Base-by-base conservation (phyloP, 495 filamentous ascomycete species). In the Daldinia concentrica region DNA sequence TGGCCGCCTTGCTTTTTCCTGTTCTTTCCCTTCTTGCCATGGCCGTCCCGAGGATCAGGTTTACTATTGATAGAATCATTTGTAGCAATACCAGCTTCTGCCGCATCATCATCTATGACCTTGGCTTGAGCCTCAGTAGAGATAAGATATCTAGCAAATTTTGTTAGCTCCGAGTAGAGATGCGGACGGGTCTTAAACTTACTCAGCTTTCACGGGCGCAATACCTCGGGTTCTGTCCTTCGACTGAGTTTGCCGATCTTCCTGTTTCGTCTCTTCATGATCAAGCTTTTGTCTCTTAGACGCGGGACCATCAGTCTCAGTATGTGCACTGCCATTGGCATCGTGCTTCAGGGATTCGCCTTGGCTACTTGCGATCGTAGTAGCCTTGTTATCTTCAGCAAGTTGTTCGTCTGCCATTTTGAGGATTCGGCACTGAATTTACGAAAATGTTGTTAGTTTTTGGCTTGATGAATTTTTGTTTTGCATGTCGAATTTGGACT, bases 201-300 rank as follows among this genome's bases (percentile, higher is more conserved):
- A 97, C 92, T 98, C 94, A 64, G 87, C 74, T 79, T 97, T 97
- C 74, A 99, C 90, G 1, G 89, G 87, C 34, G 93, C 93, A 65
- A 95, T 85, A 32, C 94, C 95, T 75, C 87, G 83, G 62, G 69
- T 85, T 78, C 82, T 87, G 72, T 76, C 79, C 67, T 68, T 72
- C 39, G 69, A 74, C 74, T 76, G 72, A 58, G 39, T 8, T 32
- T 67, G 78, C 54, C 66, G 61, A 58, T 55, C 66, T 55, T 79
- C 78, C 71, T 81, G 39, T 5, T 56, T 82, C 78, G 45, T 51
- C 41, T 66, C 57, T 37, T 64, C 43, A 52, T 75, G 68, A 54
- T 71, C 74, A 37, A 75, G 57, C 63, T 77, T 76, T 56, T 65
- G 70, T 58, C 76, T 71, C 73, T 77, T 77, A 37, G 62, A 65